Base-by-base conservation (phyloP, 2,329 filamentous ascomycete species). In the Mollisia scopiformis region DNA sequence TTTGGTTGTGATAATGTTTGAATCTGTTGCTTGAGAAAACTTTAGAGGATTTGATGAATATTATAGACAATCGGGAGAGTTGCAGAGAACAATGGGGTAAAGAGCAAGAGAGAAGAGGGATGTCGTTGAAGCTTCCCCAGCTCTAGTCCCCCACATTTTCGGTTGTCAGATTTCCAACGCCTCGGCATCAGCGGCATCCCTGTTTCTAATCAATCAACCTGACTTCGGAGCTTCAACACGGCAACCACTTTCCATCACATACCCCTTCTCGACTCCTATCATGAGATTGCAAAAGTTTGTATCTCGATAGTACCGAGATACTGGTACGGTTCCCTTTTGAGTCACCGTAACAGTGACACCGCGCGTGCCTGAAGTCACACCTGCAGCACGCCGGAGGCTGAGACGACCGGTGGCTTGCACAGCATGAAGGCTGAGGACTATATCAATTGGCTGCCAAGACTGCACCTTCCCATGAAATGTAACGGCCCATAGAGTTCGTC, bases 121-220 rank as follows among this genome's bases (percentile, higher is more conserved):
- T 27, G 55, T 31, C 21, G 46, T 25, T 61, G 46, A 11, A 63
- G 61, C 61, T 66, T 62, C 61, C 63, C 64, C 61, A 59, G 61
- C 51, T 31, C 39, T 33, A 6, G n/a, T 54, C 58, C 52, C n/a
- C 59, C 59, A 61, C 57, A 51, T 16, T 46, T 54, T 59, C 55
- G 55, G 52, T 35, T 55, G 41, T 41, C 39, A 49, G 31, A 21
- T 23, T 23, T 19, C 43, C 55, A 46, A 47, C 50, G 54, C 59
- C 61, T 60, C 58, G 63, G 63, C 43, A 47, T 47, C 43, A 47
- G 11, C 43, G 23, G 11, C 43, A 47, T 25, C 43, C 43, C 10
- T 47, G 43, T 47, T 47, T 47, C 23, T 47, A 28, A 47, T 47
- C 43, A 47, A 27, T 10, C 21, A 27, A 21, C 10, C 6, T 25